phyloP scores from a whole-genome alignment of 768 basidiomycete species.

The Trametes punicea region DNA sequence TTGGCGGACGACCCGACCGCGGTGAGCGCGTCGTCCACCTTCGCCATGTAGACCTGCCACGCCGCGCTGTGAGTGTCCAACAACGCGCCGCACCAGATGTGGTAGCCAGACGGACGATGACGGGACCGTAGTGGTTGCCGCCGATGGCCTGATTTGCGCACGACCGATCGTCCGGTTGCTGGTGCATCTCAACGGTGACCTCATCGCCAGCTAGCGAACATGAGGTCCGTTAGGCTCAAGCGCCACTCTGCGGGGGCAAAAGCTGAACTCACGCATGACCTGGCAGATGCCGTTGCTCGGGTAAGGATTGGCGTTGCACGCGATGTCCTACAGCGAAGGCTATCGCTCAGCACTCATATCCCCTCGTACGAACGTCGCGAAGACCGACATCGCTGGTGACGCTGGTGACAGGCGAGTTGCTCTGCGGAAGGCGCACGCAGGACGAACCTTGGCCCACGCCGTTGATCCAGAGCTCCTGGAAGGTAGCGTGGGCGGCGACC shows the following conservation, averaged over 20 bases:
- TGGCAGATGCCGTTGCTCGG: conserved; percentile 39
- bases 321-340: conserved; percentile 39
- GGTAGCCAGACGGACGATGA: conserved; percentile 31
- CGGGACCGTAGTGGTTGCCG: conserved; percentile 49
- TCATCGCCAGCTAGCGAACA: conserved; percentile 38
- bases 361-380: background rate
- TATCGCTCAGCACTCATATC: background rate
- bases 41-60: conserved; percentile 44
- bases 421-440: conserved; percentile 43
- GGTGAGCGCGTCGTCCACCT: conserved; percentile 42
- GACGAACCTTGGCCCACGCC: conserved; percentile 44
- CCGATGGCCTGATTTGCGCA: conserved; percentile 49
- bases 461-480: conserved; percentile 53
- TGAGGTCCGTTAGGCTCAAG: background rate
- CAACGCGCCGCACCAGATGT: background rate
- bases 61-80: background rate
- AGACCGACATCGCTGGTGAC: conserved; percentile 35
- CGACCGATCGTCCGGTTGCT: conserved; percentile 44
- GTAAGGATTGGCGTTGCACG: conserved; percentile 42
- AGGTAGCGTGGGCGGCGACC: conserved; percentile 50
- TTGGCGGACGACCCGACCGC: conserved; percentile 40
- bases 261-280: conserved; percentile 38
- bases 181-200: conserved; percentile 54
- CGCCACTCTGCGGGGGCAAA: background rate
- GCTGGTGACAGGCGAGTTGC: conserved; percentile 46